Base-by-base conservation (phyloP, 129 eudicot genomes). In the Chrysanthemum makinoi region DNA sequence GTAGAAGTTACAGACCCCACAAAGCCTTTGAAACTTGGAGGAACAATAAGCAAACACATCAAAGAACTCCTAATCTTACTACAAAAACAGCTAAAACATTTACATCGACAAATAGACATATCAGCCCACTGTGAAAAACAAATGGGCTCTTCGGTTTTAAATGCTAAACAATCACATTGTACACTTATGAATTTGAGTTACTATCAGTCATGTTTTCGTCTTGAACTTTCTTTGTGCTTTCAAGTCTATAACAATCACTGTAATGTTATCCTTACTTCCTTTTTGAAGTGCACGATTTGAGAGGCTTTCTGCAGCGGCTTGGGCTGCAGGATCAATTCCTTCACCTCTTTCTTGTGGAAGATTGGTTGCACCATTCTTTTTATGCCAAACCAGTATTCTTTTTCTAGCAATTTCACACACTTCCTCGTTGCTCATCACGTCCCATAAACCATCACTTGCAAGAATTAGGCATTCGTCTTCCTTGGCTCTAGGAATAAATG, bases 401-500 rank as follows among this genome's bases (percentile, higher is more conserved):
- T 86, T 89, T 57, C 93, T 85, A 49, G 96, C 93, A 24, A 84
- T 71, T 15, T 89, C 90, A 72, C 96, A 89, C 6, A 67, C 94
- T 74, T 89, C 96, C 62, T 86, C 93, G n/a, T 89, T 89, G 43
- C 80, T 75, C 96, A 89, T 89, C 12, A 89, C 94, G 66, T 89
- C 96, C 94, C 96, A 89, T 49, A 89, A 70, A 69, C 96, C 96
- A 33, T 86, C 96, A 18, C 94, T 86, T 22, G 96, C 96, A n/a
- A 89, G 88, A 66, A 89, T 83, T 16, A 89, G 80, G 74, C 96
- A 89, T 26, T 89, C 90, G 39, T 86, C 96, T 70, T 86, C 96
- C 57, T 75, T 89, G 48, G 90, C 66, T 70, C 93, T 76, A 15
- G 96, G 94, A 61, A 87, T 82, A 59, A 89, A 82, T 76, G 74